A percentile compares a stretch with the other conserved stretches of the same genome.
Conservation (phyloP, 148 eudicot species). For the Vaccinium vitisidaea region DNA sequence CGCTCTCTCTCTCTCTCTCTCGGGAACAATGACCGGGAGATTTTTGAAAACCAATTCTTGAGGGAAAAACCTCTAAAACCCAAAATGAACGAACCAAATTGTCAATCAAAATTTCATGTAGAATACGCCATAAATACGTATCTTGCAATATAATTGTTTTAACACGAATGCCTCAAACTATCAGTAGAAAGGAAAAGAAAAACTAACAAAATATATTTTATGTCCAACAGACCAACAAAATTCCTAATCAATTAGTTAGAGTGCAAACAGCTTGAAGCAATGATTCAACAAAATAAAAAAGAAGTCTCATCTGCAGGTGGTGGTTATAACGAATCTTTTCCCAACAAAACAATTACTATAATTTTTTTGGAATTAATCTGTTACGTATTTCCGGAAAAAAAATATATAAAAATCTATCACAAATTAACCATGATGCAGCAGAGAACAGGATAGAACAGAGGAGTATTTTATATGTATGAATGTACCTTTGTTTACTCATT, state of each 20-base stretch:
- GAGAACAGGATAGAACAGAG: neutral
- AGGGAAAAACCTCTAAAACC: too few species aligned
- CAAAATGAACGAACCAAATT: too few species aligned
- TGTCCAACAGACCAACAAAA: neutral
- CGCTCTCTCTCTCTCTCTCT: too few species aligned
- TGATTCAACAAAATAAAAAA: neutral
- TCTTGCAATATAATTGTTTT: neutral
- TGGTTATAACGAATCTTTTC: neutral
- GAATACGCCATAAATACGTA: too few species aligned
- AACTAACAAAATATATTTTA: neutral
- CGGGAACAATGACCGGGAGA: too few species aligned
- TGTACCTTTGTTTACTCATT: constrained; percentile 67
- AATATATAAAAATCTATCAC: too few species aligned
- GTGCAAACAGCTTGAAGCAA: neutral
- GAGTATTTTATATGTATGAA: too few species aligned
- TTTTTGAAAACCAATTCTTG: too few species aligned
- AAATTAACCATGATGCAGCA: neutral
- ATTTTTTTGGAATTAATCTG: too few species aligned
- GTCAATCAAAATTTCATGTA: too few species aligned
- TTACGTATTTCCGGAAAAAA: too few species aligned
- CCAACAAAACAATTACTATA: neutral
- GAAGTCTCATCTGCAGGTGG: neutral
- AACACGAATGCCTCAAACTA: too few species aligned
- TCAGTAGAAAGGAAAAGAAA: neutral
- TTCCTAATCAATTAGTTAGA: neutral